Conservation (phyloP, 495 filamentous ascomycete genomes). For the Daldinia grandis region DNA sequence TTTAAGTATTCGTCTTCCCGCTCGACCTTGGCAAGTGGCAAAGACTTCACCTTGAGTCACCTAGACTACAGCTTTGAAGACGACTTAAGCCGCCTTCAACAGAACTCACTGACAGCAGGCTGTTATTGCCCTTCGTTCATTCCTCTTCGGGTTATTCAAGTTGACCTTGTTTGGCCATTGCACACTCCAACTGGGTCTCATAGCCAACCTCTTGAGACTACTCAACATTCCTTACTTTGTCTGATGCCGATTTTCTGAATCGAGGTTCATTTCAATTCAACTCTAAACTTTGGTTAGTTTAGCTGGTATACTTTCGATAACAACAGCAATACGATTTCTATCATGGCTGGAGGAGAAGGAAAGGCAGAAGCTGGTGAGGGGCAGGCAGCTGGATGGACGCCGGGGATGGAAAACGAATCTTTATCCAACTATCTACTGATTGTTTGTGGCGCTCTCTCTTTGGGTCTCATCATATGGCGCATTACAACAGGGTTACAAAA, state of each 20-base stretch:
- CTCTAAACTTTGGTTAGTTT: constrained; percentile 11
- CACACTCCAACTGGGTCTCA: constrained; percentile 12
- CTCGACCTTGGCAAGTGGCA: constrained; percentile 7
- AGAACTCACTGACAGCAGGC: constrained; percentile 35
- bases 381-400: constrained; percentile 45
- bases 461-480: constrained; percentile 57
- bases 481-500: constrained; percentile 63
- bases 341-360: constrained; percentile 28
- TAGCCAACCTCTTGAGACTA: constrained; percentile 11
- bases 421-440: constrained; percentile 59
- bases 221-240: constrained; percentile 16
- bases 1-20: constrained; percentile 23
- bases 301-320: constrained; percentile 11
- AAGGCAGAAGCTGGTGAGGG: constrained; percentile 32
- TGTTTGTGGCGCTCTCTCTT: constrained; percentile 54
- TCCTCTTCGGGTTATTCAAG: constrained; percentile 25
- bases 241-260: constrained; percentile 9
- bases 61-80: constrained; percentile 9
- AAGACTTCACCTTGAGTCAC: constrained; percentile 8
- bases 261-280: constrained; percentile 3
- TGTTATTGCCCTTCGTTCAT: constrained; percentile 34
- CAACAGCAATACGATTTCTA: background rate
- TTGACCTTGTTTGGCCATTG: constrained; percentile 40
- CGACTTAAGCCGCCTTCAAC: constrained; percentile 7
- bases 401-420: constrained; percentile 52